Evolutionary conservation across 2,329 filamentous ascomycete genomes (phyloP).

Genomic region (Diaporthe batatas): DNA sequence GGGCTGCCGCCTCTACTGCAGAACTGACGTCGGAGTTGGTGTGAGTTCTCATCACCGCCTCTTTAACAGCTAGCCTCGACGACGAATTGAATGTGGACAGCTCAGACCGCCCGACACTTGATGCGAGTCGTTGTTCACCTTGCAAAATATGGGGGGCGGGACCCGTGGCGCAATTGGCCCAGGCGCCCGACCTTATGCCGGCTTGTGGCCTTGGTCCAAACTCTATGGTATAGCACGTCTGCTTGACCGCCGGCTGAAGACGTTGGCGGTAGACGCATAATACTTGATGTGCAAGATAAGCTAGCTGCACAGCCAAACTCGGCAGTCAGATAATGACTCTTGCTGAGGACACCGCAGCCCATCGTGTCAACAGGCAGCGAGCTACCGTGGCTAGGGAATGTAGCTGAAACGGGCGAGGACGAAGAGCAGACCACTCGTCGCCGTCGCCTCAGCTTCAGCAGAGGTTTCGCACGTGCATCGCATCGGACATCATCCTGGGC

Average conservation of each 20-base stretch:
- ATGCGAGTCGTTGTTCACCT: conserved; percentile 24
- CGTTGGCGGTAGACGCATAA: neutral
- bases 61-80: neutral
- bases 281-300: neutral
- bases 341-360: neutral
- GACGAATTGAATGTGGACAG: conserved; percentile 20
- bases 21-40: conserved; percentile 19
- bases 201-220: conserved; percentile 21
- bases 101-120: conserved; percentile 23
- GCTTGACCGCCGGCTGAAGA: conserved; percentile 25
- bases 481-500: conserved; percentile 29
- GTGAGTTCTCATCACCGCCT: conserved; percentile 27
- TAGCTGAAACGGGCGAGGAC: conserved; percentile 22
- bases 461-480: conserved; percentile 22
- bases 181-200: conserved; percentile 16
- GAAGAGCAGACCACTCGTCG: neutral
- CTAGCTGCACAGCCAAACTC: conserved; percentile 5
- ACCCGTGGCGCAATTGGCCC: conserved; percentile 6
- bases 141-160: neutral
- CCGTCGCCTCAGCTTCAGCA: conserved; percentile 24
- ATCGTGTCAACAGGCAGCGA: conserved; percentile 2
- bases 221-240: conserved; percentile 28
- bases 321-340: conserved; percentile 14
- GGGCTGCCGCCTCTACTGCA: conserved; percentile 11
- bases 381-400: conserved; percentile 16